Evolutionary conservation across 371 early-diverging fungal genomes (phyloP), one percentile per base, ranked within the genome.

Genomic region (Apophysomyces trapeziformis): DNA sequence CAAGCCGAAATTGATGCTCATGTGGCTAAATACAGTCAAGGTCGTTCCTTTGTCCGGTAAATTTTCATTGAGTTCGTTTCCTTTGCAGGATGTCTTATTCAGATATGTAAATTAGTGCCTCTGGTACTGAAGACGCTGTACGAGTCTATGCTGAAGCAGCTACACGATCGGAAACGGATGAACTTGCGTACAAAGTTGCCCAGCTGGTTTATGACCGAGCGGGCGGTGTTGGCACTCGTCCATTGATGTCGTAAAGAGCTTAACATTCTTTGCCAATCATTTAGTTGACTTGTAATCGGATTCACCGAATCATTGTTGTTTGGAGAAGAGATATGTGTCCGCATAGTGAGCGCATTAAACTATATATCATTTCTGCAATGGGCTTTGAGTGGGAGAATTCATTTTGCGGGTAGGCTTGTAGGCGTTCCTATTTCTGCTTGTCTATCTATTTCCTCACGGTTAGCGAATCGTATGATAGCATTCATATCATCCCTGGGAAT

Each of bases 101-200:
- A 6, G 12, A 11, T 11, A 16, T 16, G 12, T 60, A 21, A 37
- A 6, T 18, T 63, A 87, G 97, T 68, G 99, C 99, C 38, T 97
- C 98, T n/a, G 99, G 99, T 35, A 99, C 99, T 18, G 99, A 99
- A 80, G 99, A 99, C 80, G 92, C 98, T 35, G 98, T 99, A 37
- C 90, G 99, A 60, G 95, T 99, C 16, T 99, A 98, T 80, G 98
- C 98, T 41, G 99, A 99, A 82, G 99, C 99, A 11, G 93, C 93
- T 35, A 95, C 96, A 4, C 89, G 89, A 56, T 76, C 90, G 7
- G 94, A 92, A 72, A 90, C 90, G 45, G 94, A 94, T 58, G 89
- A 92, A 69, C 83, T 95, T 63, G 92, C 93, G 13, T 88, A 85
- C 73, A 86, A 88, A 59, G 90, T 95, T 50, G 89, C 88, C 9